These are phyloP conservation scores for Curvularia eragrostidis DNA, from an alignment of 2,329 filamentous ascomycete genomes.

Conservation along the genomic window DNA sequence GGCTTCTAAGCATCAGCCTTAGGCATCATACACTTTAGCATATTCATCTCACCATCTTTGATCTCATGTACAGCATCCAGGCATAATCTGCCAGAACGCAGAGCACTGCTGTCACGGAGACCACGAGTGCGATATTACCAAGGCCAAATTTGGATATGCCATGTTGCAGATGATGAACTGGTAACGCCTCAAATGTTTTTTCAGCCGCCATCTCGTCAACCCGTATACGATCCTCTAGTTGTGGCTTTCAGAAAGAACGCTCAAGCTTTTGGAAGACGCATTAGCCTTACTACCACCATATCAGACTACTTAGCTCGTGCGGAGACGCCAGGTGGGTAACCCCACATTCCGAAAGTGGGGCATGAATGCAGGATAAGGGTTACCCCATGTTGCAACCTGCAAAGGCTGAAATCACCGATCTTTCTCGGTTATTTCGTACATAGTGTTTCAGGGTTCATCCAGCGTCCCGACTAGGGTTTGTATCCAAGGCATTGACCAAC, in stretches of 20 bases:
- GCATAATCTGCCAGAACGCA: constrained; percentile 53
- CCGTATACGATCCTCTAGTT: neutral
- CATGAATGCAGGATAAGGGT: constrained; percentile 32
- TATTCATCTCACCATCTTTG: constrained; percentile 52
- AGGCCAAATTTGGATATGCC: constrained; percentile 40
- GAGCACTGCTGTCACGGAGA: constrained; percentile 32
- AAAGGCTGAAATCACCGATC: neutral
- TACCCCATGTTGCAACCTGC: neutral
- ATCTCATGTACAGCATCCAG: constrained; percentile 59
- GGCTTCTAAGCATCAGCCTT: constrained; percentile 48
- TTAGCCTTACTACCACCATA: neutral
- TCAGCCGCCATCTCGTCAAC: constrained; percentile 38
- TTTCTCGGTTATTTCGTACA: neutral
- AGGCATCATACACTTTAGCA: neutral
- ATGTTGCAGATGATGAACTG: constrained; percentile 40
- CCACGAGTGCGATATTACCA: constrained; percentile 30
- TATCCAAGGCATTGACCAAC: neutral
- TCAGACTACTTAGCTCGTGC: neutral
- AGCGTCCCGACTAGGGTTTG: neutral
- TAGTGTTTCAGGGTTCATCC: neutral
- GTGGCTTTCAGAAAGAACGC: neutral
- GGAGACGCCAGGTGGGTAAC: constrained; percentile 15
- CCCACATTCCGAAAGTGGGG: constrained; percentile 44
- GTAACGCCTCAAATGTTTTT: constrained; percentile 38
- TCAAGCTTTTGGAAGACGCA: neutral